Evolutionary conservation across 768 basidiomycete species (phyloP).

Genomic region (Hemileccinum rubropunctum): DNA sequence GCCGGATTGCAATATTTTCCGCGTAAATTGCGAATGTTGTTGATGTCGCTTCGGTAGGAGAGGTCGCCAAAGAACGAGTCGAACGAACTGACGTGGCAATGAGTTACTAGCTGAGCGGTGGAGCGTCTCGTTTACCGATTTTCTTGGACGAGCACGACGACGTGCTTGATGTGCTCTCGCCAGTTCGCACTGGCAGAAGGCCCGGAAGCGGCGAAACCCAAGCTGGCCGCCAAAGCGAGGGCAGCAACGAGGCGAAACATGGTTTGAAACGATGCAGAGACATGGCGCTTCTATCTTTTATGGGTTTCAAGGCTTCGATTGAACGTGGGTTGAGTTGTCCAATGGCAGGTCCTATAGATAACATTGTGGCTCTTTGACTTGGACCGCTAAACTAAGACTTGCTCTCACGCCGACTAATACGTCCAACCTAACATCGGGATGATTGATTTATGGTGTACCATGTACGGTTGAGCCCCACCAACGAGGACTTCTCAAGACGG

Average conservation of each 20-base stretch:
- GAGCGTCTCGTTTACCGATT: slow-evolving; percentile 16
- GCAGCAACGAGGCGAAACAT: slow-evolving; percentile 12
- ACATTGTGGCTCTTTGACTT: too few relatives aligned
- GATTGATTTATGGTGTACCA: too few relatives aligned
- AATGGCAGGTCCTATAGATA: slow-evolving; percentile 1
- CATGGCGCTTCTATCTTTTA: slow-evolving; percentile 11
- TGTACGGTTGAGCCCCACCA: too few relatives aligned
- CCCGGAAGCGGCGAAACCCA: neutral
- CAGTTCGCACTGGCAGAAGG: slow-evolving; percentile 17
- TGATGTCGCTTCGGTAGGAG: slow-evolving; percentile 22
- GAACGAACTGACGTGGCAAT: slow-evolving; percentile 17
- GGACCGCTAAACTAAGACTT: too few relatives aligned
- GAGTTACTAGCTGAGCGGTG: too few relatives aligned
- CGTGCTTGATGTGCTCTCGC: slow-evolving; percentile 24
- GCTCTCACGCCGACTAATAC: too few relatives aligned
- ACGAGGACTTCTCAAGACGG: too few relatives aligned
- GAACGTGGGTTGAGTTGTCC: slow-evolving; percentile 16
- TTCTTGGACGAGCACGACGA: slow-evolving; percentile 27
- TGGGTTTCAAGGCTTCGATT: neutral
- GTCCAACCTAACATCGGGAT: too few relatives aligned
- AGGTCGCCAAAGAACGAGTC: slow-evolving; percentile 28
- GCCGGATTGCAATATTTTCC: slow-evolving; percentile 24
- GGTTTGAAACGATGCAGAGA: neutral
- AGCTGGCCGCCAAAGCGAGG: slow-evolving; percentile 3
- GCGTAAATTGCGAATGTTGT: slow-evolving; percentile 22